Evolutionary conservation across 257 asterid genomes (phyloP), one percentile per base, ranked within the genome.

Genomic region (Cinchona pubescens): DNA sequence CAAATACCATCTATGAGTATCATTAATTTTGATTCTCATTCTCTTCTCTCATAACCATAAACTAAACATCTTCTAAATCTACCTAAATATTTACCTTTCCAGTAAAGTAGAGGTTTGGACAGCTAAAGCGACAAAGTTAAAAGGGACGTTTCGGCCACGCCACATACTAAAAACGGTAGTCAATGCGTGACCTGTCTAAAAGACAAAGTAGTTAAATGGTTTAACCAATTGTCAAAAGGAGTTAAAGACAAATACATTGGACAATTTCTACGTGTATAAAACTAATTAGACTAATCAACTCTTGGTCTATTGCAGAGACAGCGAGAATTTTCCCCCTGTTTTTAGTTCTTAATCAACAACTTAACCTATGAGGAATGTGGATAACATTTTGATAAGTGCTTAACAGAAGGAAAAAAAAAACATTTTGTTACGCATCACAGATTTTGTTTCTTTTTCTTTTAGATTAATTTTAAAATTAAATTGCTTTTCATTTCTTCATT

Each of bases 61-160:
- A n/a, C n/a, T n/a, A n/a, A n/a, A n/a, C n/a, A n/a, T n/a, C n/a
- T n/a, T n/a, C n/a, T n/a, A n/a, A n/a, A n/a, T n/a, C n/a, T n/a
- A n/a, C n/a, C n/a, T n/a, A n/a, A n/a, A n/a, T n/a, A n/a, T n/a
- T n/a, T n/a, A n/a, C n/a, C n/a, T n/a, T n/a, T n/a, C n/a, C n/a
- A n/a, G n/a, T n/a, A 35, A 48, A 14, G 13, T 23, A n/a, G 7
- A 5, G 11, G 25, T 16, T 8, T 9, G 27, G 42, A 35, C 38
- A 55, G 27, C 66, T 35, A 5, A 23, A 71, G 15, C 56, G 76
- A 23, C 21, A 14, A 15, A 25, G 27, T 14, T 6, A 38, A 18
- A n/a, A n/a, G 10, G 42, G 75, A 61, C 80, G 80, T 69, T 76
- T 48, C 75, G 55, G 38, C 25, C 71, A 69, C 80, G 80, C 53